Evolutionary conservation across 1,284 basidiomycete genomes (phyloP).

Genomic region (Microstroma glucosiphilum): DNA sequence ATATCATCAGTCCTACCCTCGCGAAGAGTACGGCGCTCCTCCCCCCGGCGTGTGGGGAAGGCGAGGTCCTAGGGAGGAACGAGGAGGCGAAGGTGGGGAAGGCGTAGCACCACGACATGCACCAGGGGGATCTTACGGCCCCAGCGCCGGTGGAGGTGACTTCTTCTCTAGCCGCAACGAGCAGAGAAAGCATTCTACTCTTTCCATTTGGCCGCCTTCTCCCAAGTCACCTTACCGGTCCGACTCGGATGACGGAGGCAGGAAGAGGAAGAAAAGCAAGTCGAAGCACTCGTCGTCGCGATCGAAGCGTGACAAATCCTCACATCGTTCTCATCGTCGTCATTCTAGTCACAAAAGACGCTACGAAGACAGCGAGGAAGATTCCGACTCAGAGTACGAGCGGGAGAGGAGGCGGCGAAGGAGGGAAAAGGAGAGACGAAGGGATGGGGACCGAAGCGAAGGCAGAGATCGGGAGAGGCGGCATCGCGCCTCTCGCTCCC

Average conservation of each 20-base stretch:
- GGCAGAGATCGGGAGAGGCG: constrained; percentile 8
- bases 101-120: too few relatives aligned
- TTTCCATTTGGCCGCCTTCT: constrained; percentile 37
- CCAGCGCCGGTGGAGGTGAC: constrained; percentile 8
- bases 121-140: neutral
- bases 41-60: constrained; percentile 3
- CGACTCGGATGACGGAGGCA: constrained; percentile 28
- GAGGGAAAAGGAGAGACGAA: constrained; percentile 10
- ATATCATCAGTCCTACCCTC: neutral
- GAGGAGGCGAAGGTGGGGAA: neutral
- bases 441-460: neutral
- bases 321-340: neutral
- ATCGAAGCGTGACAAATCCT: constrained; percentile 4
- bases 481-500: neutral
- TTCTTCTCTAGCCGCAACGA: constrained; percentile 30
- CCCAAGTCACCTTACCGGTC: constrained; percentile 26
- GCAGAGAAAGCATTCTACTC: constrained; percentile 29
- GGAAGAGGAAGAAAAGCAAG: constrained; percentile 16
- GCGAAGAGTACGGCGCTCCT: neutral
- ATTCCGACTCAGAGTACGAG: neutral
- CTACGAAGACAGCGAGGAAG: neutral
- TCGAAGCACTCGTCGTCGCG: constrained; percentile 16
- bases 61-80: neutral
- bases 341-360: neutral
- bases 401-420: constrained; percentile 12